phyloP scores from a whole-genome alignment of 257 asterid species.

The Solanum raphanifolium region DNA sequence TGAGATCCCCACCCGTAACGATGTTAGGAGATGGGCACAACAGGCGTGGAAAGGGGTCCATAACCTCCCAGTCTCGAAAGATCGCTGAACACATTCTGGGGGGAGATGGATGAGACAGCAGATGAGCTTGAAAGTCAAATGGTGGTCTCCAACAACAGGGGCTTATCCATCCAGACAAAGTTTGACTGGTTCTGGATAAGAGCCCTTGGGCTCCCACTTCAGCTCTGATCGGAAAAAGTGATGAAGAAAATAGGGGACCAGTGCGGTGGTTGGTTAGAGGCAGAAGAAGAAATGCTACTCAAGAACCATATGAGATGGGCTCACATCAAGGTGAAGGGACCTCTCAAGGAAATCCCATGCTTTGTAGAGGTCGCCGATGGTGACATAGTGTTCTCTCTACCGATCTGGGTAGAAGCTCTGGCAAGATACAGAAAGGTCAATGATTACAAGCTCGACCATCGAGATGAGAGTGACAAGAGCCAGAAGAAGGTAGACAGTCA shows the following conservation, averaged over 20 bases:
- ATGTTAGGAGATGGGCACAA: neutral
- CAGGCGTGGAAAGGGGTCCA: neutral
- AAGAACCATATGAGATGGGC: neutral
- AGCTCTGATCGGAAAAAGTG: neutral
- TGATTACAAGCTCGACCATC: neutral
- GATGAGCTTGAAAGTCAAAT: neutral
- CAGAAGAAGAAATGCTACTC: neutral
- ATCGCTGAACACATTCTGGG: neutral
- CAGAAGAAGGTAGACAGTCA: neutral
- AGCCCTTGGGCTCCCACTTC: neutral
- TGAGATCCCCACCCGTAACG: neutral
- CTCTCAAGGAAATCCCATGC: neutral
- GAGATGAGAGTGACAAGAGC: neutral
- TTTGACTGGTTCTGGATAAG: neutral
- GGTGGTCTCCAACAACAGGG: neutral
- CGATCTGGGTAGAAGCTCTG: neutral
- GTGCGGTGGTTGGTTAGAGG: neutral
- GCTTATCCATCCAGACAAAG: neutral
- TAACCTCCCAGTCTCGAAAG: neutral
- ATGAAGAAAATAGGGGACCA: neutral
- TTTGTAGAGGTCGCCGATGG: neutral
- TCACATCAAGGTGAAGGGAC: neutral
- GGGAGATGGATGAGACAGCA: neutral
- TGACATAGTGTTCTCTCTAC: neutral
- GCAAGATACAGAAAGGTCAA: neutral